Evolutionary conservation across 1,139 yeast species (phyloP).

Genomic region (Yamadazyma atmosphaerica): DNA sequence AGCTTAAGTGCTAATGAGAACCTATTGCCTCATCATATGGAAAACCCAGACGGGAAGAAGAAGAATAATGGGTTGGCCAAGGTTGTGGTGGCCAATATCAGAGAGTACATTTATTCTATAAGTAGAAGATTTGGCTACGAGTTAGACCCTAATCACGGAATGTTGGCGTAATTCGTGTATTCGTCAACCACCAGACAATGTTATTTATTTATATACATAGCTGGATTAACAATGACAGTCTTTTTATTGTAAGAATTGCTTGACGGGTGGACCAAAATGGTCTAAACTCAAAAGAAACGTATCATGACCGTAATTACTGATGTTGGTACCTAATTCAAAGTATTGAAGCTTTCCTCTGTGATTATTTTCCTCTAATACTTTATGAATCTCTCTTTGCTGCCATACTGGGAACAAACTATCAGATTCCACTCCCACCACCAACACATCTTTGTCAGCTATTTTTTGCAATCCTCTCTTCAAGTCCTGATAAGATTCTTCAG

Average conservation of each 20-base stretch:
- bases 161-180: conserved; percentile 32
- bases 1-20: conserved; percentile 92
- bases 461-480: conserved; percentile 63
- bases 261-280: conserved; percentile 78
- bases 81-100: conserved; percentile 54
- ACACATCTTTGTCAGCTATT: conserved; percentile 61
- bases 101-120: conserved; percentile 50
- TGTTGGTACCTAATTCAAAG: conserved; percentile 71
- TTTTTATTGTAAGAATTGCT: conserved; percentile 36
- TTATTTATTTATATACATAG: conserved; percentile 4
- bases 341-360: conserved; percentile 45
- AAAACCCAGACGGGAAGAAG: conserved; percentile 30
- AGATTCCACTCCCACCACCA: conserved; percentile 88
- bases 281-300: conserved; percentile 79
- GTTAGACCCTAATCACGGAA: conserved; percentile 58
- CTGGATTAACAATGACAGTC: neutral
- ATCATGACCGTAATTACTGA: conserved; percentile 86
- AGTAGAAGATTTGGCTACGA: conserved; percentile 62
- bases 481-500: conserved; percentile 60
- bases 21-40: conserved; percentile 65
- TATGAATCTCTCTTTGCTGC: conserved; percentile 86
- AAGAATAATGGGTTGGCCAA: conserved; percentile 50
- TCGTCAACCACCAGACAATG: too few species aligned
- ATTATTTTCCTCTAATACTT: conserved; percentile 45
- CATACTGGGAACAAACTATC: conserved; percentile 91